Conservation (phyloP, 352 stramenopile species). For the Globisporangium heterothallicum region DNA sequence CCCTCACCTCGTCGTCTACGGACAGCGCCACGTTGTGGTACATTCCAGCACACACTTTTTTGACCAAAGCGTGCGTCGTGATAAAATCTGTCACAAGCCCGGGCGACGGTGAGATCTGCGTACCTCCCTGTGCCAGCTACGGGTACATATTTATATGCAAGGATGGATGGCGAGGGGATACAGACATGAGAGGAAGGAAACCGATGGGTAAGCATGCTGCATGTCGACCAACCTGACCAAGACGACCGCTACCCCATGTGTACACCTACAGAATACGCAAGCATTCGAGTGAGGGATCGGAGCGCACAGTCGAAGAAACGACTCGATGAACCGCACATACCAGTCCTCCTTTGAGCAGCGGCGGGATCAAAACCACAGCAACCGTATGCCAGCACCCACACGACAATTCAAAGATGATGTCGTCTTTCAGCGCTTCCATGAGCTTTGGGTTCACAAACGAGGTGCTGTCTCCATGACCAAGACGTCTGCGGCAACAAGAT, state of each 20-base stretch:
- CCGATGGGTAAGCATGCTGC: neutral
- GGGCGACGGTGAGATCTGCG: constrained; percentile 63
- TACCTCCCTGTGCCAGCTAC: constrained; percentile 61
- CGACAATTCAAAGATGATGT: constrained; percentile 75
- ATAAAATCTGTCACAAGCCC: constrained; percentile 80
- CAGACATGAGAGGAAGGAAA: neutral
- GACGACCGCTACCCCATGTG: constrained; percentile 91
- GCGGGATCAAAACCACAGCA: constrained; percentile 84
- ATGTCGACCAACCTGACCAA: constrained; percentile 74
- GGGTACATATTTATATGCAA: too few relatives aligned
- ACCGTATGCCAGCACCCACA: constrained; percentile 87
- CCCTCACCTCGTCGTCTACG: constrained; percentile 76
- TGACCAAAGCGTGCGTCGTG: constrained; percentile 76
- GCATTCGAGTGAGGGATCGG: too few relatives aligned
- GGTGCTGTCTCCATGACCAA: constrained; percentile 66
- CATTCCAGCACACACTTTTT: constrained; percentile 80
- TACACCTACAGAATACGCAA: constrained; percentile 81
- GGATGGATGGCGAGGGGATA: neutral
- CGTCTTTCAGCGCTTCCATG: constrained; percentile 58
- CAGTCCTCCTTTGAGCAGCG: constrained; percentile 76
- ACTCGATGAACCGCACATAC: constrained; percentile 12
- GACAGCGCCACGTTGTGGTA: constrained; percentile 91
- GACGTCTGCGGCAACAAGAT: constrained; percentile 27
- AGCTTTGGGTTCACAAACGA: constrained; percentile 74
- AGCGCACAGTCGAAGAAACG: too few relatives aligned